Evolutionary conservation across 2,329 filamentous ascomycete species (phyloP), one percentile per base, ranked within the genome.

Genomic region (Cladosporium sp.): DNA sequence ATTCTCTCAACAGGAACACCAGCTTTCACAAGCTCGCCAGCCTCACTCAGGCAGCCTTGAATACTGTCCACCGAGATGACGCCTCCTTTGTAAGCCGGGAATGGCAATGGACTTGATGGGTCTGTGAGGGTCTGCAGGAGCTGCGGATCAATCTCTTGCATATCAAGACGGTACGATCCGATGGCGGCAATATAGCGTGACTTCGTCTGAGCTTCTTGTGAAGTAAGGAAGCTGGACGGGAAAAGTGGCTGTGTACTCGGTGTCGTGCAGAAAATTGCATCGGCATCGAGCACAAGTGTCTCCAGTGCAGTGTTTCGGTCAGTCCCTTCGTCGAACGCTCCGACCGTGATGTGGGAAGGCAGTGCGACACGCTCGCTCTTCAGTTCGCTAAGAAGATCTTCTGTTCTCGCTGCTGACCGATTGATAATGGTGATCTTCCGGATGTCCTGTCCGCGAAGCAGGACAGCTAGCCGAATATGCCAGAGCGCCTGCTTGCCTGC

Each of bases 401-500:
- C 70, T 2, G 77, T 74, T 12, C 82, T 80, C 0, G 86, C 86
- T 49, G 81, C 83, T 59, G 84, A 82, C 31, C 91, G 88, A 73
- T 93, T 95, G 75, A 97, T 88, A 72, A 97, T 89, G 78, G 93
- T 89, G 59, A 97, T 85, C 66, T 90, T 87, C 71, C 89, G 88
- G 70, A 97, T 89, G 21, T 92, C 91, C 53, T 80, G 73, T 0
- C 83, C 82, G 1, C 85, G 89, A 59, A 94, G 83, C 69, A 94
- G 84, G 11, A 97, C 84, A 0, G 93, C 89, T 5, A 97, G 85
- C 0, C 93, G 89, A 50, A 96, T 87, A 76, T 97, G 94, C 93
- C 93, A 98, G 80, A 94, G 96, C 12, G 94, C 94, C 80, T 97
- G 93, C 71, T 90, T 88, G 50, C 94, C 94, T 33, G 90, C 89